Base-by-base conservation (phyloP, 257 asterid genomes). In the Salvia hispanica region DNA sequence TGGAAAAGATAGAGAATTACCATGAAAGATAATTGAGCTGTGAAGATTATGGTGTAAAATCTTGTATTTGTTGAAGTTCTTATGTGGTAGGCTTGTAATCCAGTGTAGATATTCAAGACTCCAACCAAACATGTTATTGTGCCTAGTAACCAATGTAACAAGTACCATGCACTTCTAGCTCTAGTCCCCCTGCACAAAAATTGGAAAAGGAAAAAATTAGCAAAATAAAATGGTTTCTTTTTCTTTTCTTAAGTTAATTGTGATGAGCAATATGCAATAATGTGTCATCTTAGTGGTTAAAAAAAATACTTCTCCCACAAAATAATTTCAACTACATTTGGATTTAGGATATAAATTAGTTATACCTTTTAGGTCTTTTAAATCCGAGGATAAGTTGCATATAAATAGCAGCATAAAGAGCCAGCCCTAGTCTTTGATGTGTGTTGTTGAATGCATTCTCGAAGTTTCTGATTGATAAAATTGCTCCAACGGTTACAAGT, bases 351-450 rank as follows among this genome's bases (percentile, higher is more conserved):
- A n/a, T 3, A 31, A 39, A 39, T 4, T 34, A 34, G 4, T 40
- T 70, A n/a, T n/a, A 89, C 95, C 96, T 84, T 18, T 76, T 79
- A 42, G 92, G 98, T 72, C 96, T 77, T 62, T 79, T 83, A 31
- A 82, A 81, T 67, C 92, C 96, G 37, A 70, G 66, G 42, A 84
- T 33, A 56, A 84, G 68, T 75, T 86, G 98, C 70, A 87, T 59
- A 65, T 88, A 92, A 12, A 82, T 72, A 69, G 98, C 83, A 60
- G 72, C 87, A 66, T 89, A 92, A 33, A 92, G 92, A 37, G 86
- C 96, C 54, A 92, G 70, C 12, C 96, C 98, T 45, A 92, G 73
- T 80, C 91, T 85, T 78, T 89, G 98, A 76, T 87, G 98, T 55
- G 54, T 78, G 67, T 85, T 92, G 64, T 84, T 74, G 86, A 89